Percentiles rank a stretch among this genome's conserved stretches.
Conservation (phyloP, 31 red algal species). For the Bonnemaisonia californica region DNA sequence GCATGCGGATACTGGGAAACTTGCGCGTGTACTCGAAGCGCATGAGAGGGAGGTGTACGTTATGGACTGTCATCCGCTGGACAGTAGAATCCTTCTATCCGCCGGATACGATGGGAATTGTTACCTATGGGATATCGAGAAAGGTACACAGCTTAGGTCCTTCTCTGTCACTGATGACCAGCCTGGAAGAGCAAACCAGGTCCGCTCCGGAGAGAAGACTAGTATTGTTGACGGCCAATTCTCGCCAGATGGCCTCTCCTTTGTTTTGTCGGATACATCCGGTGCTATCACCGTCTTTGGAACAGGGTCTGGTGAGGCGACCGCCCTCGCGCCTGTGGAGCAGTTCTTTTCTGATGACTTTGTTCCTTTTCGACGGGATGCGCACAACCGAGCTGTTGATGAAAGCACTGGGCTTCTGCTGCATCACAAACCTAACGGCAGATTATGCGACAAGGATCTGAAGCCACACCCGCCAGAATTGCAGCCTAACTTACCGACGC, state of each 20-base stretch:
- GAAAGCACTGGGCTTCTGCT: conserved; percentile 58
- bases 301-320: conserved; percentile 56
- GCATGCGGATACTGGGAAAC: conserved; percentile 67
- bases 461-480: conserved; percentile 71
- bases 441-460: conserved; percentile 77
- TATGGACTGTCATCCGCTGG: conserved; percentile 79
- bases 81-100: conserved; percentile 78
- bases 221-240: conserved; percentile 80
- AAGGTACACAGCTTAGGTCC: conserved; percentile 46
- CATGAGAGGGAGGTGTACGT: conserved; percentile 78
- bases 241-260: conserved; percentile 74
- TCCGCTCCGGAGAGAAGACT: conserved; percentile 28
- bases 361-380: conserved; percentile 57
- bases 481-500: conserved; percentile 36
- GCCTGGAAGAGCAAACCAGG: conserved; percentile 3
- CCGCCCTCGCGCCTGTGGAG: conserved; percentile 74
- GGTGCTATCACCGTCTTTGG: conserved; percentile 80
- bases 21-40: conserved; percentile 60
- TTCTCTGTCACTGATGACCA: conserved; percentile 57
- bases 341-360: conserved; percentile 88
- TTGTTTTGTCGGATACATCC: conserved; percentile 81
- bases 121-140: conserved; percentile 92
- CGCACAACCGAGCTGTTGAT: conserved; percentile 59
- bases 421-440: conserved; percentile 64
- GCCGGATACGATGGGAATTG: conserved; percentile 75